phyloP scores from a whole-genome alignment of 2,329 filamentous ascomycete genomes.

The Verticillium dahliae region DNA sequence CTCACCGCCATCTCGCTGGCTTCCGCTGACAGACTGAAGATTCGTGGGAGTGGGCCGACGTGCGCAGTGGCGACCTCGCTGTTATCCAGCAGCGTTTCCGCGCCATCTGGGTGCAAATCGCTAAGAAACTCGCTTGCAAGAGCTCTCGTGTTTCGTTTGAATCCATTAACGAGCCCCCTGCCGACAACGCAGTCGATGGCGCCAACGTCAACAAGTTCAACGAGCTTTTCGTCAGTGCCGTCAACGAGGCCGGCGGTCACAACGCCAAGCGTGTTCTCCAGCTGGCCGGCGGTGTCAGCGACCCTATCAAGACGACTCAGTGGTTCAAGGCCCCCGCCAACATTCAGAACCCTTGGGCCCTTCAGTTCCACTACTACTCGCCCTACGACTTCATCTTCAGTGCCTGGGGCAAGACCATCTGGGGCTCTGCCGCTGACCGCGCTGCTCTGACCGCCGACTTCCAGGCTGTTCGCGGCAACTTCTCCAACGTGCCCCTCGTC shows the following conservation, averaged over 20 bases:
- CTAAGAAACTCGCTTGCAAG: constrained; percentile 45
- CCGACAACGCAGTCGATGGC: constrained; percentile 41
- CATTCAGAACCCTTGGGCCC: constrained; percentile 49
- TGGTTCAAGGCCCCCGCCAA: constrained; percentile 44
- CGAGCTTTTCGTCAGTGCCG: constrained; percentile 45
- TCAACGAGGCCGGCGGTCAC: constrained; percentile 46
- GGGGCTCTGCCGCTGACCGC: constrained; percentile 50
- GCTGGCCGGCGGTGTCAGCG: constrained; percentile 38
- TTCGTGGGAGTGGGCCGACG: constrained; percentile 51
- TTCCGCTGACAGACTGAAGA: constrained; percentile 23
- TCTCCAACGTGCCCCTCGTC: constrained; percentile 46
- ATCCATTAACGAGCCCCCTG: constrained; percentile 53
- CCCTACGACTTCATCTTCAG: constrained; percentile 43
- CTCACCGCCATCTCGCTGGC: background rate
- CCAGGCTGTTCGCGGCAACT: constrained; percentile 43
- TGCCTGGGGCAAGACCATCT: constrained; percentile 53
- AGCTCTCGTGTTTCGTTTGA: constrained; percentile 48
- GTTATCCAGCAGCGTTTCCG: constrained; percentile 51
- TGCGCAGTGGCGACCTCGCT: constrained; percentile 38
- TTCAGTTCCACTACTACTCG: constrained; percentile 57
- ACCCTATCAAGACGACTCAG: constrained; percentile 43
- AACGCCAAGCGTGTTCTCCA: constrained; percentile 50
- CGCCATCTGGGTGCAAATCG: constrained; percentile 52
- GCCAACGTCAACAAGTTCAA: constrained; percentile 49
- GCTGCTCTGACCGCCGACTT: constrained; percentile 41